Base-by-base conservation (phyloP, 306 rosid species). In the Vigna hirtella region DNA sequence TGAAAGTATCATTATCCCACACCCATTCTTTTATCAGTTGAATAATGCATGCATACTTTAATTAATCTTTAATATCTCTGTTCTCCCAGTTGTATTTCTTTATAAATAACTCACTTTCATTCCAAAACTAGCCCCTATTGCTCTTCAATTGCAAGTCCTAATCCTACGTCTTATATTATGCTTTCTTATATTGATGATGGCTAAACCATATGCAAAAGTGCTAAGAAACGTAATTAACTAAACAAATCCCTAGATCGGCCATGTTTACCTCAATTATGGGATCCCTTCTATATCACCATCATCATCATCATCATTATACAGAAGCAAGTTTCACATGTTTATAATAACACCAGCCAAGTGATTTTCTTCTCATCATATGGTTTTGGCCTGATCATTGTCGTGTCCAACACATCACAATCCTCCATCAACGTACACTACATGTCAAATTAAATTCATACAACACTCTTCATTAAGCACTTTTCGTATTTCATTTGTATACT, bases 61-160 rank as follows among this genome's bases (percentile, higher is more conserved):
- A 77, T 68, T 45, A 53, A 38, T 66, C 26, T 83, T 68, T 71
- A 49, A 48, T 80, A 83, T 78, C 62, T 74, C n/a, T 78, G 76
- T 84, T 68, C 65, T 85, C 80, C 87, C 22, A 73, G 82, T 84
- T 84, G 84, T 66, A 82, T 89, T 84, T 80, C 70, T 85, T 84
- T 86, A 82, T 83, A 36, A 53, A 61, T 55, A 80, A 74, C 71
- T 79, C 69, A 13, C 68, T 79, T 79, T 81, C 80, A 51, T 22
- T 71, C 76, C 69, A 69, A 84, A 38, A 64, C 71, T 28, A 45
- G 66, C 84, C 72, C 66, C 76, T 57, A 58, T 0, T 17, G 79
- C 79, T 57, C 20, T 28, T 3, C 38, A 59, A 28, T 64, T 40
- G 57, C 79, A 83, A 81, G 89, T 85, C 90, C 48, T 73, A 59